Base-by-base conservation (phyloP, 495 filamentous ascomycete species). In the Podospora didyma region DNA sequence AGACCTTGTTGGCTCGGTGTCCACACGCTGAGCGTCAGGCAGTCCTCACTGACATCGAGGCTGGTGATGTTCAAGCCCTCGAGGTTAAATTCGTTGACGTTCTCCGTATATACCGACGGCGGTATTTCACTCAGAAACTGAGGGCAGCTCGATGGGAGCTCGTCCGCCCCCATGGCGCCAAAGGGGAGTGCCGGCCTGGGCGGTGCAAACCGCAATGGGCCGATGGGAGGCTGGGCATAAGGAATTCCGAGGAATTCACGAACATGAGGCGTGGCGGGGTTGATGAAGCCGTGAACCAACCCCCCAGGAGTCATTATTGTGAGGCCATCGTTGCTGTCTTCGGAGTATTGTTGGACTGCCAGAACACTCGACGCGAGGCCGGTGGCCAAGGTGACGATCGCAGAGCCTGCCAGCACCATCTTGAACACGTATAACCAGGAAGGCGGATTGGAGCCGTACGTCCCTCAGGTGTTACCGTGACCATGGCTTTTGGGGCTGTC, bases 11-110 rank as follows among this genome's bases (percentile, higher is more conserved):
- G 14, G 4, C 44, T 51, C 19, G 61, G 55, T 47, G 66, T 65
- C 79, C 79, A 85, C 34, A 86, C 62, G 61, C 76, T 78, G n/a
- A 86, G 61, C 6, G 69, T 75, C n/a, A 86, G 65, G 55, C 83
- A 84, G 66, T 85, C 80, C 58, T 86, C 83, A 51, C 62, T 71
- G 44, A 60, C 56, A 20, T 35, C 12, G 17, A 16, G 24, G 11
- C 55, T 54, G 10, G 54, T 64, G 28, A 16, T 42, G 28, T 60
- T 65, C 21, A 62, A 46, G 2, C 65, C 62, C 11, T 57, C 46
- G 7, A 64, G 42, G 53, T 64, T 65, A 56, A 55, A 66, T 51
- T 69, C 58, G n/a, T 35, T 23, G 9, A 69, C 42, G 22, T 62
- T 34, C 24, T 59, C 51, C n/a, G 60, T 67, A 47, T 51, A 61